phyloP scores from a whole-genome alignment of 352 stramenopile genomes.

The Globisporangium recalcitrans region DNA sequence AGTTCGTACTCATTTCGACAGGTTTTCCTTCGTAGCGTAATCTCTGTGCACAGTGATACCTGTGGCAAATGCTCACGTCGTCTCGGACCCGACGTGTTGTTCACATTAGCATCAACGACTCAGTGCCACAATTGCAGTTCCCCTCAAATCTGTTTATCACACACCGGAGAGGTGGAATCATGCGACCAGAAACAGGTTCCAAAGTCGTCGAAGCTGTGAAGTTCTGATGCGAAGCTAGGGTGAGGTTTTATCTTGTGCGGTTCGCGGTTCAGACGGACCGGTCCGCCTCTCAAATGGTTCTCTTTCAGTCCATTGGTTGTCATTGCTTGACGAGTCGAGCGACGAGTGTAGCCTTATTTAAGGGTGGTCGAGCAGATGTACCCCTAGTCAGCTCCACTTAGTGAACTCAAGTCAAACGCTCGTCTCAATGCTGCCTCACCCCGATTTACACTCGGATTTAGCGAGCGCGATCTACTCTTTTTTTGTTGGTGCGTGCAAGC shows the following conservation, averaged over 20 bases:
- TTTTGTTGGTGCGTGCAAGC: neutral
- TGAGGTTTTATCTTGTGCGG: too few relatives aligned
- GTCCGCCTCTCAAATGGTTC: slow-evolving; percentile 1
- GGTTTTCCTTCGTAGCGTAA: too few relatives aligned
- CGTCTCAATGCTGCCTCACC: neutral
- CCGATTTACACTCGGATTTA: slow-evolving; percentile 11
- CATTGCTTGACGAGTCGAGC: slow-evolving; percentile 13
- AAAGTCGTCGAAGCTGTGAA: too few relatives aligned
- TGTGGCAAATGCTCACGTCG: too few relatives aligned
- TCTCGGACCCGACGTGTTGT: too few relatives aligned
- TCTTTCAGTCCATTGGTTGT: slow-evolving; percentile 29
- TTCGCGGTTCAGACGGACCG: slow-evolving; percentile 8
- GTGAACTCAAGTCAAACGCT: neutral
- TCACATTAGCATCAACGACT: too few relatives aligned
- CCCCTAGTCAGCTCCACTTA: slow-evolving; percentile 5
- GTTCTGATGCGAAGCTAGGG: too few relatives aligned
- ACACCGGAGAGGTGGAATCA: too few relatives aligned
- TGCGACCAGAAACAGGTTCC: too few relatives aligned
- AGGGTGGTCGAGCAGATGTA: neutral
- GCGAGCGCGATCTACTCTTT: neutral
- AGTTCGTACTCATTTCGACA: neutral
- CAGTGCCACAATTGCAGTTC: too few relatives aligned
- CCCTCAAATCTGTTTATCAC: too few relatives aligned
- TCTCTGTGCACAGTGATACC: too few relatives aligned
- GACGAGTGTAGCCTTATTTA: slow-evolving; percentile 10